Evolutionary conservation across 371 early-diverging fungal species (phyloP), one percentile per base, ranked within the genome.

Genomic region (Rhizopus sp.): DNA sequence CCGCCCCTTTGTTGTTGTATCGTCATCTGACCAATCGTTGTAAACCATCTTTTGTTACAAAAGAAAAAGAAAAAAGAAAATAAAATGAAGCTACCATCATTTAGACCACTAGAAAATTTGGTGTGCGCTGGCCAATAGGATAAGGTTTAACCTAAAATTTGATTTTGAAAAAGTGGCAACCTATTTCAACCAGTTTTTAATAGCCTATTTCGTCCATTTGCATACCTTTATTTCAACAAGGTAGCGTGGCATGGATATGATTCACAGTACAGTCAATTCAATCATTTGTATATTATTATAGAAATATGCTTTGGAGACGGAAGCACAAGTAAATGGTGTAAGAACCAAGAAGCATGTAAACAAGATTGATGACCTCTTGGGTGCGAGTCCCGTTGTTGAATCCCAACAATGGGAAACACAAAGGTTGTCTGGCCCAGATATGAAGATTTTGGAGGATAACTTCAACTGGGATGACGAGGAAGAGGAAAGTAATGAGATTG

Each of bases 11-110:
- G 72, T 75, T 38, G 69, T 57, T 57, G 71, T 64, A 44, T 84
- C 84, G 50, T 85, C 84, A 73, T 84, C 84, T 52, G 86, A 82
- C 70, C 80, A 75, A 60, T 77, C 75, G 35, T 60, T 57, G 40
- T 60, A 66, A 39, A 15, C 55, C 53, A 61, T 63, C 52, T 31
- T 61, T 15, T 38, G 17, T n/a, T n/a, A 16, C 6, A 15, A 33
- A 42, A 44, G 16, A 13, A 53, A 44, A 59, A 45, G 32, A 45
- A n/a, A n/a, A 54, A 53, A 13, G 29, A 34, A 35, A 45, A 44
- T 10, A 49, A 46, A 23, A 23, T 23, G 2, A 23, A 23, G 23
- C 23, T 23, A 23, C 23, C 23, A 2, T 23, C 23, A 23, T 23
- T 23, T 23, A 23, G 23, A 23, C 23, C 23, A 23, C 23, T 23